These are phyloP conservation scores for Trametopsis cervina DNA, from an alignment of 768 basidiomycete species.

Conservation along the genomic window DNA sequence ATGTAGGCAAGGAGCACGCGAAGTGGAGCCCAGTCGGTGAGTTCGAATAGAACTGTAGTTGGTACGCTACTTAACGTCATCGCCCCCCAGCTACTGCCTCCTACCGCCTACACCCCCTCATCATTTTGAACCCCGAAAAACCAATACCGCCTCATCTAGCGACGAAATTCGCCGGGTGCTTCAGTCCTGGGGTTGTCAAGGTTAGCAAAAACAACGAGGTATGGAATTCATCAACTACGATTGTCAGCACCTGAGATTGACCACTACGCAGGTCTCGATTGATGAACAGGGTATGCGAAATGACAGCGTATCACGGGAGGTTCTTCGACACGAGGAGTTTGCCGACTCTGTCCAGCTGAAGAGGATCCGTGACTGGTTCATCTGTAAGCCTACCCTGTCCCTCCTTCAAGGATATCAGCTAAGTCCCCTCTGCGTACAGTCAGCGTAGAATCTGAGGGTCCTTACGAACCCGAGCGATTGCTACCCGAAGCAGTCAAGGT, in stretches of 20 bases:
- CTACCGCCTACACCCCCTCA: slow-evolving; percentile 85
- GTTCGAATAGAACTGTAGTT: slow-evolving; percentile 17
- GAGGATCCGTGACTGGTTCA: slow-evolving; percentile 85
- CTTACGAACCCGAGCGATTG: slow-evolving; percentile 79
- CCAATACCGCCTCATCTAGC: slow-evolving; percentile 74
- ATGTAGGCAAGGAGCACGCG: slow-evolving; percentile 90
- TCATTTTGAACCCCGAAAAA: slow-evolving; percentile 59
- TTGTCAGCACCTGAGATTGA: too few relatives aligned
- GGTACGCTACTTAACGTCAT: neutral
- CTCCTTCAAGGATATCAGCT: neutral
- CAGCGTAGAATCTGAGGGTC: slow-evolving; percentile 86
- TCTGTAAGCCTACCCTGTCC: slow-evolving; percentile 57
- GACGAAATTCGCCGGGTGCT: slow-evolving; percentile 81
- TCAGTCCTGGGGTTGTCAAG: slow-evolving; percentile 75
- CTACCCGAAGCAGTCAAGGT: slow-evolving; percentile 75
- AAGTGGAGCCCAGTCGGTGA: slow-evolving; percentile 94
- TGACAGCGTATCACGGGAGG: slow-evolving; percentile 90
- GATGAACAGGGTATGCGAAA: slow-evolving; percentile 62
- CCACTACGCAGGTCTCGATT: slow-evolving; percentile 44
- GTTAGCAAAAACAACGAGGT: slow-evolving; percentile 48
- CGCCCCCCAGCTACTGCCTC: slow-evolving; percentile 75
- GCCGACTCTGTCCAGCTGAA: slow-evolving; percentile 74
- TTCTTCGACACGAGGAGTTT: slow-evolving; percentile 88
- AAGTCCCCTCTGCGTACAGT: slow-evolving; percentile 36
- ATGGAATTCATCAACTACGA: neutral